Evolutionary conservation across 2,329 filamentous ascomycete species (phyloP).

Genomic region (Neoscytalidium dimidiatum): DNA sequence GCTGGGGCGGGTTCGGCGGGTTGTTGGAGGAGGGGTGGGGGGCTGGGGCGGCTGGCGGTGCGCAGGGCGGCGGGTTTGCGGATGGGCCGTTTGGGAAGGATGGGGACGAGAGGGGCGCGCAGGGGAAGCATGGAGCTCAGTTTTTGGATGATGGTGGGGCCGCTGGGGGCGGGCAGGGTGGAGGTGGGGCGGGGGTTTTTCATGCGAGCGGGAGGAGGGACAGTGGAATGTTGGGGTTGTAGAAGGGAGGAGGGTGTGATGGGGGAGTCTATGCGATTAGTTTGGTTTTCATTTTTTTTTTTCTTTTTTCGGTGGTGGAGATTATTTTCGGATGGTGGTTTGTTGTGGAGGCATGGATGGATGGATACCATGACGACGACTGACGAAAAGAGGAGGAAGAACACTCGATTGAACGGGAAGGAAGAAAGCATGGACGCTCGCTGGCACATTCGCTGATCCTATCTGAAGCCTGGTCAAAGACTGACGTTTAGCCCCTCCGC

Average conservation of each 20-base stretch:
- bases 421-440: neutral
- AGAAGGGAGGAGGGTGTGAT: neutral
- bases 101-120: neutral
- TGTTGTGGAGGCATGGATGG: too few relatives aligned
- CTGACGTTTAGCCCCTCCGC: too few relatives aligned
- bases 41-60: neutral
- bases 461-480: too few relatives aligned
- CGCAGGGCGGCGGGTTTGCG: neutral
- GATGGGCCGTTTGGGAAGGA: neutral
- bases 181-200: neutral
- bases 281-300: neutral
- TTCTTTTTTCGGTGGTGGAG: neutral
- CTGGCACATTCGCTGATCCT: neutral
- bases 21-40: conserved; percentile 5
- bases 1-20: conserved; percentile 1
- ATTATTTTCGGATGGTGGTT: too few relatives aligned
- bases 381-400: neutral
- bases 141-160: neutral
- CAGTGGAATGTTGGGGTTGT: conserved; percentile 20
- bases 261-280: neutral
- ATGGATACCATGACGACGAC: too few relatives aligned
- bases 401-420: too few relatives aligned
- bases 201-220: conserved; percentile 11
- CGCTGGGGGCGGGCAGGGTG: neutral
- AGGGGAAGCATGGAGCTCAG: neutral